Evolutionary conservation across 345 rosid genomes (phyloP), one percentile per base, ranked within the genome.

Genomic region (Erodium maritimum): DNA sequence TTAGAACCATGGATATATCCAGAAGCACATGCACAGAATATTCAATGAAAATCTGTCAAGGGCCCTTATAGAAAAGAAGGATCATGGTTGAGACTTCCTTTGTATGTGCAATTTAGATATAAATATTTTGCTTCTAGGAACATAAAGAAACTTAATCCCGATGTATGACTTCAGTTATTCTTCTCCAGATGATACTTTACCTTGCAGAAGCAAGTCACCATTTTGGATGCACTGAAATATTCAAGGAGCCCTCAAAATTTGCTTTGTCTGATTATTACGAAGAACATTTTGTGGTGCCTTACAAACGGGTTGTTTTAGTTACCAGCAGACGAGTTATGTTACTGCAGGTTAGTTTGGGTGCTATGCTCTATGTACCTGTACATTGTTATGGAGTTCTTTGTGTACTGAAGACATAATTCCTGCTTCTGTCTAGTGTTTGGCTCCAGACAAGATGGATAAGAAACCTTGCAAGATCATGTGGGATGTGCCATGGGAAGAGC

Each of bases 401-500:
- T 29, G 23, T 55, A 52, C 51, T 29, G 5, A 29, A 29, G 37
- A 29, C 58, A 61, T 24, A 13, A 2, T 20, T 62, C 61, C 54
- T 66, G 2, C 62, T 62, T 70, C 52, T 50, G 34, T 71, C 50
- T 64, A 93, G 99, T 87, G 91, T 77, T 65, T 70, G 52, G 75
- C 75, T 78, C 75, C 71, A 23, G 90, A 83, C 68, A 88, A 86
- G 77, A 80, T 89, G 89, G 94, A 86, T 63, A 87, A 78, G 69
- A 93, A 83, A 61, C 89, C 99, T 71, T 81, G 85, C 74, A 93
- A 88, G 80, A 87, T 93, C 65, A 75, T 82, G 79, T 93, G 99
- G 99, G 96, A 93, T 71, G 91, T 93, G 65, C 85, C 94, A 17
- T 93, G 96, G 96, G 94, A 87, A 69, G 89, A 86, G 63, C 81